A percentile compares a stretch with the other conserved stretches of the same genome.
These are phyloP conservation scores for Seminavis robusta DNA, from an alignment of 108 stramenopile genomes.

Conservation along the genomic window DNA sequence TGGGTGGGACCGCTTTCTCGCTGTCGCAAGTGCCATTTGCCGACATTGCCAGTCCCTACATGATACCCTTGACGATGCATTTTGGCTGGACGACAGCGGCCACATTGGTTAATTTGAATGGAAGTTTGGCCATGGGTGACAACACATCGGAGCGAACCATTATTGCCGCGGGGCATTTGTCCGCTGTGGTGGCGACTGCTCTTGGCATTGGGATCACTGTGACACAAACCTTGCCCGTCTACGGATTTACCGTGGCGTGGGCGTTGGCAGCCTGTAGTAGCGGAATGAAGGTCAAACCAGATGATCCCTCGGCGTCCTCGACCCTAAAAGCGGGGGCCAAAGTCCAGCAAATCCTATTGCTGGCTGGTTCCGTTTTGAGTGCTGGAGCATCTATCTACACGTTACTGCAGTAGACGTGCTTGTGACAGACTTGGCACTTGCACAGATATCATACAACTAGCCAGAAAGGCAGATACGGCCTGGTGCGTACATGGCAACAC, in stretches of 20 bases:
- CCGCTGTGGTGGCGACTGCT: slow-evolving; percentile 51
- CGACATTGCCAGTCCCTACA: slow-evolving; percentile 13
- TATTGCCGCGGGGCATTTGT: slow-evolving; percentile 42
- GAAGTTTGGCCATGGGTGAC: slow-evolving; percentile 37
- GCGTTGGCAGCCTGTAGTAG: slow-evolving; percentile 60
- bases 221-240: slow-evolving; percentile 39
- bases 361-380: too few species aligned
- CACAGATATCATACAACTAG: too few species aligned
- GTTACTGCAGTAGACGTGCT: too few species aligned
- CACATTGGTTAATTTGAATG: slow-evolving; percentile 70
- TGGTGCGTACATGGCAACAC: too few species aligned
- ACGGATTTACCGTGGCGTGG: slow-evolving; percentile 68
- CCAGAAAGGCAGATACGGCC: too few species aligned
- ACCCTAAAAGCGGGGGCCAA: too few species aligned
- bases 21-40: slow-evolving; percentile 48
- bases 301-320: too few species aligned
- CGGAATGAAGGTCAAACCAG: slow-evolving; percentile 45
- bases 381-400: too few species aligned
- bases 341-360: too few species aligned
- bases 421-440: too few species aligned
- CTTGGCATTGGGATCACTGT: slow-evolving; percentile 46
- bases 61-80: slow-evolving; percentile 52
- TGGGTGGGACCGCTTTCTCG: slow-evolving; percentile 55
- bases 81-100: slow-evolving; percentile 78
- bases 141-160: not conserved